These are phyloP conservation scores for Akanthomyces uredinophilus DNA, from an alignment of 2,329 filamentous ascomycete species.

Conservation along the genomic window DNA sequence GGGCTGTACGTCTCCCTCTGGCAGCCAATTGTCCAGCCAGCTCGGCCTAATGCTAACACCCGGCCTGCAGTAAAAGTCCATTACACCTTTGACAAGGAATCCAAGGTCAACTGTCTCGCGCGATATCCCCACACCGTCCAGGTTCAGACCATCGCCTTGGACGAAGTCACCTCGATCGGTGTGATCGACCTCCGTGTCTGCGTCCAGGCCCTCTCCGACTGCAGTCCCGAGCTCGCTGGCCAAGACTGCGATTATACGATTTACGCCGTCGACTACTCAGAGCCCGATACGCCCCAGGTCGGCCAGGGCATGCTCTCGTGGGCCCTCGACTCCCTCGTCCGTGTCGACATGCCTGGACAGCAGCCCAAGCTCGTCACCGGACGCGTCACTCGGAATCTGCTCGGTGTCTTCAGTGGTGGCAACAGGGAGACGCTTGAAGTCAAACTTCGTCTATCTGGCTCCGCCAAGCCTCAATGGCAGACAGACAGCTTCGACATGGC, in stretches of 20 bases:
- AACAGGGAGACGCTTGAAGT: conserved; percentile 88
- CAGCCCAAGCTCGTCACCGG: conserved; percentile 77
- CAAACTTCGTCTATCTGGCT: conserved; percentile 77
- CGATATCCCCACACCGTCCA: conserved; percentile 74
- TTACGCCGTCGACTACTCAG: conserved; percentile 94
- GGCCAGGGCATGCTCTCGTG: conserved; percentile 94
- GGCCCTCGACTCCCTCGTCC: conserved; percentile 51
- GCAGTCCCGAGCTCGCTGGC: conserved; percentile 75
- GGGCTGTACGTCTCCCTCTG: conserved; percentile 52
- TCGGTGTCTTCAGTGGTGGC: conserved; percentile 78
- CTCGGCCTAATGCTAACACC: conserved; percentile 16
- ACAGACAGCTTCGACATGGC: conserved; percentile 25
- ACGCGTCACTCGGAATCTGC: conserved; percentile 78
- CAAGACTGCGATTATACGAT: conserved; percentile 84
- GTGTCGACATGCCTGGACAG: conserved; percentile 38
- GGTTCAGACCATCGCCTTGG: conserved; percentile 74
- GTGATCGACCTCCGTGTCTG: conserved; percentile 83
- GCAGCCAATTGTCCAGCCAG: conserved; percentile 19
- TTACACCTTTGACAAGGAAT: conserved; percentile 90
- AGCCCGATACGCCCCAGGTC: conserved; percentile 86
- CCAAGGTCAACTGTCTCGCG: conserved; percentile 83
- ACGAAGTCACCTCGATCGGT: conserved; percentile 77
- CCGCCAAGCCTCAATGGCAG: conserved; percentile 51
- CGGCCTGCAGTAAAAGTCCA: conserved; percentile 75
- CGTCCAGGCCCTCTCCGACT: conserved; percentile 70